Conservation (phyloP, 108 stramenopile genomes). For the Bacterosira constricta region DNA sequence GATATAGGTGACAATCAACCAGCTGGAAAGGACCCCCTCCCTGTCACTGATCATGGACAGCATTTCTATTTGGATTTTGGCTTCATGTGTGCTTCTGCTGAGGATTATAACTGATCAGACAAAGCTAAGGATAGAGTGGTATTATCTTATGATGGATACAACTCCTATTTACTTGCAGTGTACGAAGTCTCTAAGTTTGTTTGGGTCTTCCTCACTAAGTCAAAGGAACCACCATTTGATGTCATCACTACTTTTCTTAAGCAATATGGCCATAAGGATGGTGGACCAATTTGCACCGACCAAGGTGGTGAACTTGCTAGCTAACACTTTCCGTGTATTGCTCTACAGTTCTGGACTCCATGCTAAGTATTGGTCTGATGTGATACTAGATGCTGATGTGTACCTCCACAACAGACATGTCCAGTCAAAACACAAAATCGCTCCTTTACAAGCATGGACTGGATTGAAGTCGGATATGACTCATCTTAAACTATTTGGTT, state of each 20-base stretch:
- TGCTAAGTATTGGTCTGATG: no score
- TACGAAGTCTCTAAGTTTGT: no score
- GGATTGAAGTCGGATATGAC: not conserved
- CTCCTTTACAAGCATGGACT: not conserved
- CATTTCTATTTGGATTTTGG: no score
- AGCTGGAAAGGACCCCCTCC: no score
- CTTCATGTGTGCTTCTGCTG: not conserved
- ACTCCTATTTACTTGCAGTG: no score
- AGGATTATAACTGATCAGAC: not conserved
- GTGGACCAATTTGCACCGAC: not conserved
- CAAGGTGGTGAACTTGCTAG: not conserved
- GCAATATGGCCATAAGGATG: not conserved
- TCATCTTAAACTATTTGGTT: not conserved
- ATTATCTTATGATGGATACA: no score
- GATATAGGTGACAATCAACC: no score
- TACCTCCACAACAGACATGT: constrained; percentile 2
- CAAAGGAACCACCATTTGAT: not conserved
- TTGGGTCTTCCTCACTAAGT: no score
- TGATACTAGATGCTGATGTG: not conserved
- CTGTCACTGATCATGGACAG: no score
- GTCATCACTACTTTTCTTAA: not conserved
- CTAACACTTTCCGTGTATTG: not conserved
- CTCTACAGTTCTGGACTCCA: not conserved
- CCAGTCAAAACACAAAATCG: no score
- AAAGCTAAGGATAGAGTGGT: not conserved